Conservation (phyloP, 2,329 filamentous ascomycete genomes). For the Hyphodiscus sp. region DNA sequence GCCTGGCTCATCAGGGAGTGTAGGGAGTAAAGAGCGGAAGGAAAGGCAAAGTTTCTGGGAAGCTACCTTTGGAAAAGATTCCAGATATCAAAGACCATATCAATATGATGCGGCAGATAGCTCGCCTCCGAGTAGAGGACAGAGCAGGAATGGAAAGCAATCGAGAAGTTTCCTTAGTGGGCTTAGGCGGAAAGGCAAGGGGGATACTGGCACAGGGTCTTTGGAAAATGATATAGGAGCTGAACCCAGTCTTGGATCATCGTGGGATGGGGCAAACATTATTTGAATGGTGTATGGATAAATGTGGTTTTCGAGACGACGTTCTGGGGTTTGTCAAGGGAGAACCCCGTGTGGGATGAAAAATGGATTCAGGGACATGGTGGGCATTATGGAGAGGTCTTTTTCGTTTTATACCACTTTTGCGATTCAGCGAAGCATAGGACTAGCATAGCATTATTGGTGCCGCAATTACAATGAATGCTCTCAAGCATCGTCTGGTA, state of each 20-base stretch:
- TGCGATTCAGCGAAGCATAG: neutral
- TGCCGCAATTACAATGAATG: neutral
- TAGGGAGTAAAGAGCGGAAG: conserved; percentile 14
- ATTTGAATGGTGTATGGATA: conserved; percentile 1
- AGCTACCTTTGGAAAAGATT: conserved; percentile 26
- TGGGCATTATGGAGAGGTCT: neutral
- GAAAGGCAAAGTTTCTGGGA: conserved; percentile 31
- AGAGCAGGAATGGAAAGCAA: conserved; percentile 24
- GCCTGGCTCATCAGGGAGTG: conserved; percentile 23
- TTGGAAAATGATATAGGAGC: neutral
- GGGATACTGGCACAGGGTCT: neutral
- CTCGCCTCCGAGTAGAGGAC: conserved; percentile 22
- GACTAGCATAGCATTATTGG: neutral
- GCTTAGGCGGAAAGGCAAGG: conserved; percentile 17
- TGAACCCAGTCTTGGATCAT: neutral
- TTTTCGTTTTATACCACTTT: neutral
- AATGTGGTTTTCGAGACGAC: neutral
- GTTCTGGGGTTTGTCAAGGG: neutral
- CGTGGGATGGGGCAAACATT: neutral
- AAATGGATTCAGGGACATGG: neutral
- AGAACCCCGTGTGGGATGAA: neutral
- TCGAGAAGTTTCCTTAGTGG: conserved; percentile 26
- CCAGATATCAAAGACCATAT: conserved; percentile 19
- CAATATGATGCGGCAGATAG: conserved; percentile 8
- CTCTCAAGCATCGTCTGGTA: neutral